phyloP scores from a whole-genome alignment of 139 green algal species.

The Chlorella sp. region DNA sequence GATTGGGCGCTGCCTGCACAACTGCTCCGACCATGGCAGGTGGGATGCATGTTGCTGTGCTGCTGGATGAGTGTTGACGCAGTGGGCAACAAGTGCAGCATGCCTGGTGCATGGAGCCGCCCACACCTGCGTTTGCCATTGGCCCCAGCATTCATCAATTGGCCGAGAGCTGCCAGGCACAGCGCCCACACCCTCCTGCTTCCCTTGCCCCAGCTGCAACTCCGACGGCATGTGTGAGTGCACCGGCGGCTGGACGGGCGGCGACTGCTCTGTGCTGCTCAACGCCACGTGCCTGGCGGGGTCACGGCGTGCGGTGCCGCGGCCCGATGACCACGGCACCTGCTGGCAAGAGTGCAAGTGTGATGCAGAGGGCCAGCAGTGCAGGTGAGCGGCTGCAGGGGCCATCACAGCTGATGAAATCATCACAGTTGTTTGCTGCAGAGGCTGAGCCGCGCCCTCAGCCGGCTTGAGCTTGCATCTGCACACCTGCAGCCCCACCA shows the following conservation, averaged over 20 bases:
- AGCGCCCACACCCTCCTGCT: neutral
- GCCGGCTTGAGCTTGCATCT: no score
- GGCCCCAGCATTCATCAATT: neutral
- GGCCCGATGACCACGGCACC: conserved; percentile 24
- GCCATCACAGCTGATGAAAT: neutral
- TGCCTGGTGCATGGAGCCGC: no score
- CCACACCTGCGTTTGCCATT: neutral
- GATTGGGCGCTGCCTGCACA: conserved; percentile 56
- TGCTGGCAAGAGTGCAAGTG: conserved; percentile 56
- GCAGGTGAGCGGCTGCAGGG: neutral
- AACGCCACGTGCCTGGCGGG: conserved; percentile 30
- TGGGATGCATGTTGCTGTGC: neutral
- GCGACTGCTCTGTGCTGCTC: conserved; percentile 65
- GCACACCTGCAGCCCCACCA: neutral
- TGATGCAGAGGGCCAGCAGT: neutral
- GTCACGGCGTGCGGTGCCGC: neutral
- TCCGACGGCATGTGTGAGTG: conserved; percentile 62
- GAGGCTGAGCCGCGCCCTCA: no score
- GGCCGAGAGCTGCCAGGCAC: no score
- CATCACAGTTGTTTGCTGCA: no score
- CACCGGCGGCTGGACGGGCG: conserved; percentile 51
- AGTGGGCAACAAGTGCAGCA: no score
- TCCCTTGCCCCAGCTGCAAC: conserved; percentile 40
- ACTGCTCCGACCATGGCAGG: conserved; percentile 62
- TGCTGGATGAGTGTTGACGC: neutral